Evolutionary conservation across 2,329 filamentous ascomycete species (phyloP).

Genomic region (Mycocentrospora acerina): DNA sequence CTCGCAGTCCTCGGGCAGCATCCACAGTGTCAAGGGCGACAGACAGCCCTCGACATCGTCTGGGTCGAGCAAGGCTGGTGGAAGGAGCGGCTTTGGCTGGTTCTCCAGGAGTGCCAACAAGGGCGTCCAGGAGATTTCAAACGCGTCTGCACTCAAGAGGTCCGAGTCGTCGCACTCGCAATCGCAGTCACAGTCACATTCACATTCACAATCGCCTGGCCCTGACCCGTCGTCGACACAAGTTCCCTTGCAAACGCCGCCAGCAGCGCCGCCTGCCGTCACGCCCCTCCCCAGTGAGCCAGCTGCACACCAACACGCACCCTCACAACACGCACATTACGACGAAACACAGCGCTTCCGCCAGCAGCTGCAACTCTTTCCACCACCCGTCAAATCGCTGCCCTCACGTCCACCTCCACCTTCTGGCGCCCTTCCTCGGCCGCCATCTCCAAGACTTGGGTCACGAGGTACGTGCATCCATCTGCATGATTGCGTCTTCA

Average conservation of each 20-base stretch:
- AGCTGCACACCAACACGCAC: constrained; percentile 2
- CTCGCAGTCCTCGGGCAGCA: constrained; percentile 25
- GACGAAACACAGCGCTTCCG: no score
- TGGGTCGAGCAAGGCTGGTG: constrained; percentile 10
- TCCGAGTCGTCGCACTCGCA: no score
- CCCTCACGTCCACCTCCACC: constrained; percentile 21
- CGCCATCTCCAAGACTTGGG: constrained; percentile 14
- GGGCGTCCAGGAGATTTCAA: constrained; percentile 26
- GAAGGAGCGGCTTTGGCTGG: constrained; percentile 16
- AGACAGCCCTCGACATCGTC: neutral
- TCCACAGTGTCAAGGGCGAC: constrained; percentile 11
- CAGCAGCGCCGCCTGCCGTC: constrained; percentile 15
- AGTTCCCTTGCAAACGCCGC: constrained; percentile 1
- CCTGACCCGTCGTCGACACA: constrained; percentile 1
- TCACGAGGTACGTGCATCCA: constrained; percentile 24
- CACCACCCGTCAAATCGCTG: constrained; percentile 11
- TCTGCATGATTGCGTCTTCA: no score
- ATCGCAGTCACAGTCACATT: no score
- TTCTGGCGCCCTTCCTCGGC: constrained; percentile 17
- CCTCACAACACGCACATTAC: constrained; percentile 5
- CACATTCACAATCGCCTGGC: constrained; percentile 4
- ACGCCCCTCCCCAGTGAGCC: constrained; percentile 4
- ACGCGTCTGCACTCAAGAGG: constrained; percentile 14
- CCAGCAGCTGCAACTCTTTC: constrained; percentile 13
- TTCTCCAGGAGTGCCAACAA: constrained; percentile 24